These are phyloP conservation scores for Candida montana DNA, from an alignment of 805 yeast species.

Conservation along the genomic window DNA sequence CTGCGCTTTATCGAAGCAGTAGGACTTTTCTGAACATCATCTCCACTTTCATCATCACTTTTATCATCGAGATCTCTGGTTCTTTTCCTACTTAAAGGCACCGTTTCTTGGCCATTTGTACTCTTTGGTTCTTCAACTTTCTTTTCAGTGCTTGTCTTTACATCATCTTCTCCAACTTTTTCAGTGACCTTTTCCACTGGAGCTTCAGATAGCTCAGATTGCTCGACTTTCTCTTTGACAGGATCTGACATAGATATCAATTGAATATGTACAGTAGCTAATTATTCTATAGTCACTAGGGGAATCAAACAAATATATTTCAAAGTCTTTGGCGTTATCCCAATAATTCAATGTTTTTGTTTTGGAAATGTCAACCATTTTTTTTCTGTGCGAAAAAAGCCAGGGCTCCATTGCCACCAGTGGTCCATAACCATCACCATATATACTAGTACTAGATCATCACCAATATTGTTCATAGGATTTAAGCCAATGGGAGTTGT, in stretches of 20 bases:
- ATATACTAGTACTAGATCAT: too few species aligned
- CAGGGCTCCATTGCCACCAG: too few species aligned
- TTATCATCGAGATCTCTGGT: slow-evolving; percentile 25
- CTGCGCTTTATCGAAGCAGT: slow-evolving; percentile 8
- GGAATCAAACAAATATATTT: too few species aligned
- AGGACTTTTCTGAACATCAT: slow-evolving; percentile 5
- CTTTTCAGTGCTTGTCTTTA: background rate
- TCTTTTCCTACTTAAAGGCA: slow-evolving; percentile 20
- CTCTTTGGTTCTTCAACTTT: background rate
- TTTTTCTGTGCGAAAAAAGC: too few species aligned
- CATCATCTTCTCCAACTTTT: background rate
- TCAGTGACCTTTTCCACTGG: background rate
- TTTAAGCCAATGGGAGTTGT: too few species aligned
- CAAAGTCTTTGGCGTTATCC: too few species aligned
- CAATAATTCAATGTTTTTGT: too few species aligned
- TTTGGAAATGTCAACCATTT: too few species aligned
- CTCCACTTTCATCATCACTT: slow-evolving; percentile 21
- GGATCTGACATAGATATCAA: background rate
- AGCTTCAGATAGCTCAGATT: background rate
- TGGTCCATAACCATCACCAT: too few species aligned
- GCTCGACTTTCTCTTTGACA: background rate
- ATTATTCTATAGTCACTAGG: too few species aligned
- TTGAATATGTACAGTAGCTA: too few species aligned
- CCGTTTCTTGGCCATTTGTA: background rate
- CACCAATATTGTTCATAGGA: too few species aligned